Conservation (phyloP, 345 rosid genomes). For the Heritiera littoralis region DNA sequence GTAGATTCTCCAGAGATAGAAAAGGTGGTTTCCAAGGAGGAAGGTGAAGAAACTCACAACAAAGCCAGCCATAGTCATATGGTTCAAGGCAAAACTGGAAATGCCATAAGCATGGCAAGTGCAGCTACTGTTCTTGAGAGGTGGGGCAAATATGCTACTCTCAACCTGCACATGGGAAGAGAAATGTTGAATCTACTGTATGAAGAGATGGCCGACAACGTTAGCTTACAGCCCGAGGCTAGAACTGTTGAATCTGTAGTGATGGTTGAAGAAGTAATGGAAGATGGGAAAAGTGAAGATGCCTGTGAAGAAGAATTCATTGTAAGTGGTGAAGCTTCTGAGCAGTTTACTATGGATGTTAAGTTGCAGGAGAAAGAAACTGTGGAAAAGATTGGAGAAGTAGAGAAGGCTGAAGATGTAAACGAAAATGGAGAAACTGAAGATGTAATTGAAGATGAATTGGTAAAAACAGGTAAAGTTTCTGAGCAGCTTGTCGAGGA, state of each 20-base stretch:
- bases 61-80: neutral
- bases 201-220: neutral
- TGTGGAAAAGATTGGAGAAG: neutral
- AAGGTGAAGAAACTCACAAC: slow-evolving; percentile 4
- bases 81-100: neutral
- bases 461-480: slow-evolving; percentile 1
- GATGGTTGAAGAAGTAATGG: slow-evolving; percentile 14
- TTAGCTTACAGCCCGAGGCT: neutral
- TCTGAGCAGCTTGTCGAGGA: neutral
- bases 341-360: slow-evolving; percentile 1
- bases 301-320: neutral
- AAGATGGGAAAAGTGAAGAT: neutral
- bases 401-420: neutral
- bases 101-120: neutral
- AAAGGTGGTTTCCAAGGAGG: slow-evolving; percentile 18
- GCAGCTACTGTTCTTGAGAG: neutral
- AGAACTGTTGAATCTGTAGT: slow-evolving; percentile 3
- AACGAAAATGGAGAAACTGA: slow-evolving; percentile 2
- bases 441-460: slow-evolving; percentile 19
- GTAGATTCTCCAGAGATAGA: slow-evolving; percentile 13
- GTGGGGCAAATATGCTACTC: neutral
- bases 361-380: neutral
- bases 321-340: neutral
- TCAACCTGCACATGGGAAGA: slow-evolving; percentile 1
- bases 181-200: too few species aligned